Conservation (phyloP, 2,329 filamentous ascomycete genomes). For the Scytalidium sp. region DNA sequence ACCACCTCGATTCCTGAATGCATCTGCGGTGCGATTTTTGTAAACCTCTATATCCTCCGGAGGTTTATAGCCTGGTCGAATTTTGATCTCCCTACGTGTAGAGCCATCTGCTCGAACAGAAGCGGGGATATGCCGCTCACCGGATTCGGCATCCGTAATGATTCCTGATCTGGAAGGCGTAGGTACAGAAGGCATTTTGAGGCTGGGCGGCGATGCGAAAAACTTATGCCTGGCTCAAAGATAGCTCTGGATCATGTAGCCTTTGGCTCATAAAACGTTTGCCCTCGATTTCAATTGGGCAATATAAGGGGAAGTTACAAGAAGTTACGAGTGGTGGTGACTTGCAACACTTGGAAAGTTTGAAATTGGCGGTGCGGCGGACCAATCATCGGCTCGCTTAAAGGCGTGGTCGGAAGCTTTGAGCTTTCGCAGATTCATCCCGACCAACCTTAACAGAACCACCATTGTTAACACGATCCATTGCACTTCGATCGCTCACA, state of each 20-base stretch:
- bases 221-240: no score
- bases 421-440: constrained; percentile 10
- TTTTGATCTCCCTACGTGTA: constrained; percentile 90
- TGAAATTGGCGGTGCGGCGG: background rate
- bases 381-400: constrained; percentile 14
- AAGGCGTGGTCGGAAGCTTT: constrained; percentile 8
- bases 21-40: constrained; percentile 86
- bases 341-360: background rate
- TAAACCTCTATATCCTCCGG: constrained; percentile 96
- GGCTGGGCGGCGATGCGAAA: background rate
- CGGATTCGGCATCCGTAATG: constrained; percentile 64
- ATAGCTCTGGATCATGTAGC: no score
- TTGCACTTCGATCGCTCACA: constrained; percentile 7
- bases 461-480: constrained; percentile 8
- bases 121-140: constrained; percentile 84
- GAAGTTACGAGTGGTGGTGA: background rate
- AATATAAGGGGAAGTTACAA: no score
- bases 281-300: no score
- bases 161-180: constrained; percentile 65
- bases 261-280: no score
- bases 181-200: constrained; percentile 33
- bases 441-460: constrained; percentile 16
- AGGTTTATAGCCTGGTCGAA: constrained; percentile 88
- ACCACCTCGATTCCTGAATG: constrained; percentile 71
- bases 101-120: constrained; percentile 85